A percentile compares a stretch with the other conserved stretches of the same genome.
These are phyloP conservation scores for Ganoderma lucidum DNA, from an alignment of 1,284 basidiomycete genomes.

Conservation along the genomic window DNA sequence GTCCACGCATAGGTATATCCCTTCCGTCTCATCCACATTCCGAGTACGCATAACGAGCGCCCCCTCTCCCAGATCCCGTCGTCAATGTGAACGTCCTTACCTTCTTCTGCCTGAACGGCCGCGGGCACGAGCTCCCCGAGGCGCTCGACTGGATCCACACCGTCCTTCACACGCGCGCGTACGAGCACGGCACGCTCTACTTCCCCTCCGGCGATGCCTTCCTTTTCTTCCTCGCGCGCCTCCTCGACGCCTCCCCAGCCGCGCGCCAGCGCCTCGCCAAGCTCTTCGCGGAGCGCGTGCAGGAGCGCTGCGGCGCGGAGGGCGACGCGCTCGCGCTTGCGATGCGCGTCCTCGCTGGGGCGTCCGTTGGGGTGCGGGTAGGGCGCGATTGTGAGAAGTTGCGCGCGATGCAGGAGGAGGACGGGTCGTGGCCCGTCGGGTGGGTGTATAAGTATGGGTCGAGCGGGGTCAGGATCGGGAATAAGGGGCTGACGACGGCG, in stretches of 20 bases:
- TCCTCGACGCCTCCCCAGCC: constrained; percentile 46
- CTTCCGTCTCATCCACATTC: constrained; percentile 45
- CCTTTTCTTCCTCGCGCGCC: constrained; percentile 60
- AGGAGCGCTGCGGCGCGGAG: constrained; percentile 56
- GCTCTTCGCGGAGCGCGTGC: constrained; percentile 52
- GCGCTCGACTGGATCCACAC: constrained; percentile 55
- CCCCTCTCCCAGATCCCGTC: constrained; percentile 42
- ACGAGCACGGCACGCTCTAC: constrained; percentile 51
- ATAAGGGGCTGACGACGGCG: constrained; percentile 20
- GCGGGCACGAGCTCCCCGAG: constrained; percentile 50
- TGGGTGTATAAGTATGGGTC: constrained; percentile 59
- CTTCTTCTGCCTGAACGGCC: constrained; percentile 54
- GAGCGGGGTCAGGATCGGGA: constrained; percentile 43
- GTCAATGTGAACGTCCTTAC: constrained; percentile 56
- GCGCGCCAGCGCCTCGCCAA: constrained; percentile 45
- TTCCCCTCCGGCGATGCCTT: constrained; percentile 61
- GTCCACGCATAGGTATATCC: constrained; percentile 44
- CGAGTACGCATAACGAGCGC: neutral
- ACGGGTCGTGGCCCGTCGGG: constrained; percentile 57
- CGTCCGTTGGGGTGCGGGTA: constrained; percentile 50
- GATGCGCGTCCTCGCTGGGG: constrained; percentile 56
- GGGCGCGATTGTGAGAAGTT: constrained; percentile 51
- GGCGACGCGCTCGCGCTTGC: constrained; percentile 54
- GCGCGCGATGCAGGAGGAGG: constrained; percentile 52
- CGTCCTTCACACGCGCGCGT: constrained; percentile 55